Evolutionary conservation across 139 green algal species (phyloP).

Genomic region (Coelastrella sp.): DNA sequence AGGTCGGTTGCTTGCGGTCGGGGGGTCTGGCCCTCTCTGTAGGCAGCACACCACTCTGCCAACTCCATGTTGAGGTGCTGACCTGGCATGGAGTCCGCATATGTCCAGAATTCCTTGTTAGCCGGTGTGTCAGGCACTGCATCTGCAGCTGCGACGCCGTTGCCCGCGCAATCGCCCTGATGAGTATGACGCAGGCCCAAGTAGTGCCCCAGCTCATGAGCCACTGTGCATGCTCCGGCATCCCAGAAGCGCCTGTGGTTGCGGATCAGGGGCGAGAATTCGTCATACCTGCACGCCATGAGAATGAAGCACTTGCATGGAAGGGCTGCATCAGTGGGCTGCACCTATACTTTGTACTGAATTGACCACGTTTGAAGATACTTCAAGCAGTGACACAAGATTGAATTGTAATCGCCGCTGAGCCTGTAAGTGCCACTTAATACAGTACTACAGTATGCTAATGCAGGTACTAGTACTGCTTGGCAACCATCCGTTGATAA

Average conservation of each 20-base stretch:
- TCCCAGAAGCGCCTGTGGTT: conserved; percentile 9
- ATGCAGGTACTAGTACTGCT: no score
- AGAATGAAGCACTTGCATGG: no score
- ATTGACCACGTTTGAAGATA: background rate
- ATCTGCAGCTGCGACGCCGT: conserved; percentile 2
- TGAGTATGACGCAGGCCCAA: conserved; percentile 20
- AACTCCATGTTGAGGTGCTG: background rate
- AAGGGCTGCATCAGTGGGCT: background rate
- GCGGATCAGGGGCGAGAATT: background rate
- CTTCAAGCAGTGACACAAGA: background rate
- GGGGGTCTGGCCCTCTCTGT: background rate
- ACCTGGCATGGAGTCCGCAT: background rate
- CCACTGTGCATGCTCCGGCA: background rate
- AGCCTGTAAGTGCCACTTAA: no score
- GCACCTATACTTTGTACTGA: background rate
- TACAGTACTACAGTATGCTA: no score
- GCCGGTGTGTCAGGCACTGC: conserved; percentile 28
- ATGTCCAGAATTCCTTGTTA: background rate
- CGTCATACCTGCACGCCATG: background rate
- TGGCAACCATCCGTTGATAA: no score
- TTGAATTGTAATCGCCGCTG: no score
- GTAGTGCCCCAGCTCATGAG: conserved; percentile 35
- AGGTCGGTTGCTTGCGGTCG: background rate
- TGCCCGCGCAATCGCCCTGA: conserved; percentile 11
- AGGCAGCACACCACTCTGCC: background rate